Evolutionary conservation across 129 eudicot species (phyloP).

Genomic region (Chrysanthemum makinoi): DNA sequence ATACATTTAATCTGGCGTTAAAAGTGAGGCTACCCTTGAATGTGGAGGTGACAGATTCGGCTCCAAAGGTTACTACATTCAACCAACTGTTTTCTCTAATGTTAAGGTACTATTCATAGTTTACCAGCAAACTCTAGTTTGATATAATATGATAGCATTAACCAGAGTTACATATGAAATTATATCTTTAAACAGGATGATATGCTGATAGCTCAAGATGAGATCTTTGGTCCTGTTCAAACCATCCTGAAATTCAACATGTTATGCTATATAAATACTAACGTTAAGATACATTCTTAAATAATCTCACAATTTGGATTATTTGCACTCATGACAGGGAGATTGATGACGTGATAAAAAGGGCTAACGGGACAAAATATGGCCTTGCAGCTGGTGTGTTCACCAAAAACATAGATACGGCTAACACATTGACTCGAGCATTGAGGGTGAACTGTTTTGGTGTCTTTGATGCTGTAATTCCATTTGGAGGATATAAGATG

Average conservation of each 20-base stretch:
- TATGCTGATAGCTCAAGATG: constrained; percentile 73
- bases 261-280: background rate
- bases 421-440: constrained; percentile 60
- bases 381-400: constrained; percentile 92
- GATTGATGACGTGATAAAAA: constrained; percentile 54
- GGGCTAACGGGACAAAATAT: constrained; percentile 63
- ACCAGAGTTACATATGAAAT: background rate
- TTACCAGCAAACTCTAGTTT: constrained; percentile 2
- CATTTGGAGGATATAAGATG: constrained; percentile 88
- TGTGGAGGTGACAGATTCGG: constrained; percentile 78
- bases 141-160: background rate
- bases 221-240: constrained; percentile 89
- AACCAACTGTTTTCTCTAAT: constrained; percentile 83
- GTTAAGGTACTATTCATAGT: constrained; percentile 47
- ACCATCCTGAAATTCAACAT: constrained; percentile 56
- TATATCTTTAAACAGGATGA: constrained; percentile 49
- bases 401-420: constrained; percentile 63
- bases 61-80: constrained; percentile 68
- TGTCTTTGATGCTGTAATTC: constrained; percentile 75
- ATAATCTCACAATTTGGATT: background rate
- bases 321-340: constrained; percentile 36
- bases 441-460: constrained; percentile 69
- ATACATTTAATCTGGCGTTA: constrained; percentile 60
- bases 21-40: constrained; percentile 78
- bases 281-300: background rate